Base-by-base conservation (phyloP, 305 asterid genomes). In the Fraxinus greggii region DNA sequence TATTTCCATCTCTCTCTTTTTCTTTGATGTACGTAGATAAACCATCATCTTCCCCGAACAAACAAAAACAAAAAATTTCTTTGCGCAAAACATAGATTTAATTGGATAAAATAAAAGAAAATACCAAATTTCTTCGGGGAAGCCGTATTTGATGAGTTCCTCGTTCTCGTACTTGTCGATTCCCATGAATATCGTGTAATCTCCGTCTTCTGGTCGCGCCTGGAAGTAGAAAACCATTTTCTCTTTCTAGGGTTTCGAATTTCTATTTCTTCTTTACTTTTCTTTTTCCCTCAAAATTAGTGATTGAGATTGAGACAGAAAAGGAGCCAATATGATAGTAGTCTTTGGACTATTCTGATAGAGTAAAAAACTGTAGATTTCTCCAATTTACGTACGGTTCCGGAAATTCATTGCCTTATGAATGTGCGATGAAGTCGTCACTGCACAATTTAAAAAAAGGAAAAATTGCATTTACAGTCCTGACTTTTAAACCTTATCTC, bases 181-280 rank as follows among this genome's bases (percentile, higher is more conserved):
- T 13, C 99, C 99, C 99, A 95, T 94, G 88, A 92, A 95, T 33
- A 95, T 95, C 84, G 97, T 89, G 95, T 85, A 94, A 63, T 95
- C 99, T 33, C 97, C 97, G 23, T 94, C 90, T 79, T 92, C 97
- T 9, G 97, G 96, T 72, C 97, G 91, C 81, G 95, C 97, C 84
- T 92, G 92, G 93, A 95, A 94, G 94, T 93, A 95, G 86, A 95
- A 92, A 82, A 95, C 99, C 99, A 95, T 95, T 74, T 84, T 81
- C 67, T 81, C 83, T 82, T 82, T 78, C 83, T 90, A 89, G 91
- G 93, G 89, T 87, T 88, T 83, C 86, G 76, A 86, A 77, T 78
- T 72, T 75, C 79, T 24, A 21, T 65, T 40, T 35, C 81, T 74
- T 29, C 67, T 67, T 4, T 59, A 78, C 35, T 59, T 23, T 15